Conservation (phyloP, 169 alveolate species). For the Plasmodium fragile region DNA sequence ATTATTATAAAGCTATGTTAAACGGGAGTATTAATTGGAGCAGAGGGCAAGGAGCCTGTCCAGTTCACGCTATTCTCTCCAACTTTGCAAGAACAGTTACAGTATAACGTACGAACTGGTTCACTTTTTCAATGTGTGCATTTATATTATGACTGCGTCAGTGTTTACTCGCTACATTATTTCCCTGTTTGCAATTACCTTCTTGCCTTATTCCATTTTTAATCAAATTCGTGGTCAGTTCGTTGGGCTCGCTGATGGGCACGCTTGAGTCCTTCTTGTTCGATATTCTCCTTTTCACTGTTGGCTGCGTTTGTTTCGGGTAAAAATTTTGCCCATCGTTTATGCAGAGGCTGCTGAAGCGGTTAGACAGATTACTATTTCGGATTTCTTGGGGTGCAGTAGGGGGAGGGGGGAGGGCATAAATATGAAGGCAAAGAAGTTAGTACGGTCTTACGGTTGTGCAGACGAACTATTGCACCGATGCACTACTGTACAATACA, state of each 20-base stretch:
- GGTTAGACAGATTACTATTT: constrained; percentile 26
- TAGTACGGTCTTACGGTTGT: not conserved
- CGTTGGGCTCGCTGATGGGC: not conserved
- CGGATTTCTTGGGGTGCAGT: constrained; percentile 24
- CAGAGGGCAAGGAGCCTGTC: not conserved
- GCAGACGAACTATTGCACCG: not conserved
- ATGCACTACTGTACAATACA: not conserved
- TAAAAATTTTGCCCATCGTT: not conserved
- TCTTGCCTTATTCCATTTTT: constrained; percentile 40
- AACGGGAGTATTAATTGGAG: not conserved
- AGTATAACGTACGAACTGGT: not conserved
- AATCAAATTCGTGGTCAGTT: constrained; percentile 16
- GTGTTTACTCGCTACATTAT: not conserved
- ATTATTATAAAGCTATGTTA: not conserved
- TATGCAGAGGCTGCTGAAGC: constrained; percentile 6
- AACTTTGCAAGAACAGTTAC: not conserved
- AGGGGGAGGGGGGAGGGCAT: not conserved
- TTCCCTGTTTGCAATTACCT: constrained; percentile 25
- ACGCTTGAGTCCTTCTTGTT: not conserved
- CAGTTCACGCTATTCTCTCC: not conserved
- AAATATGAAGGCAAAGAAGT: constrained; percentile 1
- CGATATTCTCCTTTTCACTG: not conserved
- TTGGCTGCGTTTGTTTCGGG: not conserved
- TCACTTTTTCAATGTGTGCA: not conserved
- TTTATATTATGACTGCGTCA: not conserved